Evolutionary conservation across 768 basidiomycete genomes (phyloP), one percentile per base, ranked within the genome.

Genomic region (Favolaschia claudopus): DNA sequence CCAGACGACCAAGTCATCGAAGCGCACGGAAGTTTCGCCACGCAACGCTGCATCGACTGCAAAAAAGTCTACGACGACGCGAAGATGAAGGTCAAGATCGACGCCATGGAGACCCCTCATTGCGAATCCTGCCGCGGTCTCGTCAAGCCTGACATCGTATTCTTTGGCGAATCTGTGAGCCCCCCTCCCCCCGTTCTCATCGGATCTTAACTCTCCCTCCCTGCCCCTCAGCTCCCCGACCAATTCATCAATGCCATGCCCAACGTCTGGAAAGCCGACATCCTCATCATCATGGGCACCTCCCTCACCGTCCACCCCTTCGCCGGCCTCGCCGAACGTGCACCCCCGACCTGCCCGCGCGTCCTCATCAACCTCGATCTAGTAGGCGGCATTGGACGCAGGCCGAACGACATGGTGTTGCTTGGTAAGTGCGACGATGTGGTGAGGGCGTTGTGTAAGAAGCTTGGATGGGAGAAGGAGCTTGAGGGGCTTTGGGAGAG

Each of bases 11-110:
- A 87, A 70, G 88, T 99, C 59, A 82, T 99, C 44, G 96, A 99
- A 76, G 97, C 97, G 0, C 97, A 99, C 68, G 97, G 96, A 3
- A 95, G 92, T 64, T 99, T 99, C 65, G 96, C 96, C 0, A 72
- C 80, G 2, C 92, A 96, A 52, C 80, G 85, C 48, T 99, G 97
- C 64, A 86, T 98, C 15, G 77, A 85, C 7, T 99, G 97, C 71
- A 62, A 78, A 40, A 68, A 70, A 2, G 68, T 78, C 0, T 93
- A 82, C 60, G 85, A 88, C 36, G 83, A 82, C 45, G 84, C 82
- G 7, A 84, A 85, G 68, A 93, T 99, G 80, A 85, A 82, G 69
- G 72, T 77, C 15, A 79, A 82, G 6, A 83, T 96, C 29, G 71
- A 81, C 55, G 71, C 75, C n/a, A 87, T 87, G 37, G 72, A 84